phyloP scores from a whole-genome alignment of 805 yeast species.

The Sungouiozyma ichnusensis region DNA sequence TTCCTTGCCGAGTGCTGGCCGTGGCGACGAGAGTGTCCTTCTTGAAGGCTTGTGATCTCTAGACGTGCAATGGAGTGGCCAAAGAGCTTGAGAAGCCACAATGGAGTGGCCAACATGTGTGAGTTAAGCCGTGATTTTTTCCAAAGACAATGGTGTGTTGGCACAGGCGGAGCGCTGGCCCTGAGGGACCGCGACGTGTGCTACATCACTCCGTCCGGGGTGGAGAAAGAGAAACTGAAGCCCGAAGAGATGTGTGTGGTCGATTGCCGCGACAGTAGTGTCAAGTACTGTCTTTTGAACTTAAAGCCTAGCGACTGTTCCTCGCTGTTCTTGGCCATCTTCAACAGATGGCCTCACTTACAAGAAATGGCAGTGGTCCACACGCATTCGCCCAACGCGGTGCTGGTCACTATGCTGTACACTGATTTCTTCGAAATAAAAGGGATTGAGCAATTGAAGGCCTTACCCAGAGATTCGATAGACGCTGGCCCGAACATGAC shows the following conservation, averaged over 20 bases:
- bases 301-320: conserved; percentile 92
- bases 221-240: conserved; percentile 79
- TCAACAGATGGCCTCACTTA: conserved; percentile 44
- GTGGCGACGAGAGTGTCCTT: too few species aligned
- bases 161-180: conserved; percentile 94
- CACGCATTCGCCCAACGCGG: conserved; percentile 87
- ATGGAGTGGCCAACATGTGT: conserved; percentile 29
- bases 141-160: conserved; percentile 82
- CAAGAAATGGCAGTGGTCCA: conserved; percentile 89
- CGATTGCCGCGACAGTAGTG: conserved; percentile 35
- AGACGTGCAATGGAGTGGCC: not conserved
- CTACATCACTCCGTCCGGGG: conserved; percentile 90
- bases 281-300: conserved; percentile 35
- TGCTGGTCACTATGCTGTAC: conserved; percentile 62
- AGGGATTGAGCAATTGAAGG: conserved; percentile 86
- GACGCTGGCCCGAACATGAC: conserved; percentile 41
- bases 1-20: too few species aligned
- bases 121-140: conserved; percentile 70
- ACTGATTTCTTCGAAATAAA: conserved; percentile 64
- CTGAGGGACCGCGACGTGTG: conserved; percentile 40
- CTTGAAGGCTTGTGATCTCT: not conserved
- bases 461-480: conserved; percentile 60
- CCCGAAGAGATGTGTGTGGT: conserved; percentile 77
- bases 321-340: conserved; percentile 60
- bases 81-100: not conserved